Evolutionary conservation across 2,329 filamentous ascomycete genomes (phyloP).

Genomic region (Tolypocladium tundrense): DNA sequence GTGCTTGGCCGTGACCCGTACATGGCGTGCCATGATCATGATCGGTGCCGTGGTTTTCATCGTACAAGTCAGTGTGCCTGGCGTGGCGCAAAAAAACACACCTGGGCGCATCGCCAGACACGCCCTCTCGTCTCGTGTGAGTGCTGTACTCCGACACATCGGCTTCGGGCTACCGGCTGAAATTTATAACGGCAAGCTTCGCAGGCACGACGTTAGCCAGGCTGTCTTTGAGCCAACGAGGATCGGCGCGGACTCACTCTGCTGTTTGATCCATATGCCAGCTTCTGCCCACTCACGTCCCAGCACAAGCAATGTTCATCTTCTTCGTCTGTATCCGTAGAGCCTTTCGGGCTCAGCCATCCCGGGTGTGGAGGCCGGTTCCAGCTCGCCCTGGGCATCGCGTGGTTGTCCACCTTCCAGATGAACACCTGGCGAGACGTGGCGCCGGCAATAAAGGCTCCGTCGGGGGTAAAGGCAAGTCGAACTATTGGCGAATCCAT

Average conservation of each 20-base stretch:
- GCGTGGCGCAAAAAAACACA: not conserved
- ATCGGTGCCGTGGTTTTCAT: not conserved
- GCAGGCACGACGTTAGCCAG: not conserved
- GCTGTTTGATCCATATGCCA: constrained; percentile 54
- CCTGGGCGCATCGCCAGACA: not conserved
- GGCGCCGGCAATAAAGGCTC: constrained; percentile 51
- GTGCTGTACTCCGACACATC: not conserved
- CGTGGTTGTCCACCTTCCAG: constrained; percentile 52
- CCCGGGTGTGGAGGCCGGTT: constrained; percentile 42
- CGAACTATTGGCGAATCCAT: constrained; percentile 49
- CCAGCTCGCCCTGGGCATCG: constrained; percentile 51
- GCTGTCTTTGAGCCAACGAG: no score
- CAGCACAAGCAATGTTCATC: constrained; percentile 52
- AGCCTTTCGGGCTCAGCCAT: constrained; percentile 47
- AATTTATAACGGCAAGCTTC: constrained; percentile 41
- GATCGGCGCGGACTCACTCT: constrained; percentile 36
- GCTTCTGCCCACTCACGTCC: constrained; percentile 50
- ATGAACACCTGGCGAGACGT: constrained; percentile 49
- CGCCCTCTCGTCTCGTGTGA: not conserved
- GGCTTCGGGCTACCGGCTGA: constrained; percentile 25
- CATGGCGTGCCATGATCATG: not conserved
- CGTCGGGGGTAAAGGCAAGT: constrained; percentile 53
- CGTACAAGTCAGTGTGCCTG: not conserved
- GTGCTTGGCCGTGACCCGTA: not conserved
- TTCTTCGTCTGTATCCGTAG: constrained; percentile 44